Evolutionary conservation across 1,139 yeast genomes (phyloP).

Genomic region (Yamadazyma buinensis): DNA sequence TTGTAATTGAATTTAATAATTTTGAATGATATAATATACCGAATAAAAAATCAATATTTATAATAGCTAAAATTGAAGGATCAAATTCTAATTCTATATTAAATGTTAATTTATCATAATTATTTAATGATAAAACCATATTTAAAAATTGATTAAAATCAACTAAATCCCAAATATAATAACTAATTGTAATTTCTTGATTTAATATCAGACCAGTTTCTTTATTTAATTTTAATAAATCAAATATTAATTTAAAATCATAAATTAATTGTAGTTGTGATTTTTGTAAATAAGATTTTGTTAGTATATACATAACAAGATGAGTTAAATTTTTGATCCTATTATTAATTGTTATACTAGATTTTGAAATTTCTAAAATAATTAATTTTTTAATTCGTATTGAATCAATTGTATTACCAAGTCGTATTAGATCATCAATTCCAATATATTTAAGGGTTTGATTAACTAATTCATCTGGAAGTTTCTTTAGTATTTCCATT

Average conservation of each 20-base stretch:
- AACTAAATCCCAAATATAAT: conserved; percentile 18
- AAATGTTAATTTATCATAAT: conserved; percentile 7
- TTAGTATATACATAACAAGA: conserved; percentile 13
- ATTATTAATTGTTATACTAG: conserved; percentile 9
- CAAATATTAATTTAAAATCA: conserved; percentile 5
- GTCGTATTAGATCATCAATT: conserved; percentile 8
- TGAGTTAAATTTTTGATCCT: conserved; percentile 10
- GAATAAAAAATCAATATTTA: conserved; percentile 13
- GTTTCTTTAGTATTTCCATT: conserved; percentile 5
- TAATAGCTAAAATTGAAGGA: conserved; percentile 14
- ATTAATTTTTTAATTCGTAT: not conserved
- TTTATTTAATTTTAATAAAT: conserved; percentile 4
- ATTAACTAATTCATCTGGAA: conserved; percentile 9
- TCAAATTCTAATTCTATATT: conserved; percentile 23
- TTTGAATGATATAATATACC: conserved; percentile 3
- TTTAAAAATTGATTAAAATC: conserved; percentile 16
- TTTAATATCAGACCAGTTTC: conserved; percentile 2
- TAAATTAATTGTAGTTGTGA: conserved; percentile 2
- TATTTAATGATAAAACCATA: conserved; percentile 6
- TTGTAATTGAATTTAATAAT: conserved; percentile 5
- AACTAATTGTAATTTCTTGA: conserved; percentile 17
- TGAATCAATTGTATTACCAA: not conserved
- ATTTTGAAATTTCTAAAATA: not conserved
- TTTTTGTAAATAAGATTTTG: conserved; percentile 10
- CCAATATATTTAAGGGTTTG: conserved; percentile 8